Conservation (phyloP, 768 basidiomycete genomes). For the Serendipita vermifera region DNA sequence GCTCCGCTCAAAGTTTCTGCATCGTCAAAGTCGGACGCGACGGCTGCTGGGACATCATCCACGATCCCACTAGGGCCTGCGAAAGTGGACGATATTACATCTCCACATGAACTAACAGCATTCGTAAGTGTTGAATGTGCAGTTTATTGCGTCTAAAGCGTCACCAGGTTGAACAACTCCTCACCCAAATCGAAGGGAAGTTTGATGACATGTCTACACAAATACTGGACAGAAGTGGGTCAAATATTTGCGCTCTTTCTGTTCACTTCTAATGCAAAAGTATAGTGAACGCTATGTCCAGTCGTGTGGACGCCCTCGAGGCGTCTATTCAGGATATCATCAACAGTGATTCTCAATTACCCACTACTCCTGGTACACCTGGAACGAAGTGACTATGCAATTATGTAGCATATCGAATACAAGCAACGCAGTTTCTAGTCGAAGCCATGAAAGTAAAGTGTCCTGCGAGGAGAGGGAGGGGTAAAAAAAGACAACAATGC, state of each 20-base stretch:
- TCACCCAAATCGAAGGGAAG: constrained; percentile 78
- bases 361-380: neutral
- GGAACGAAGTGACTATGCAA: too few relatives aligned
- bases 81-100: constrained; percentile 58
- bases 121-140: constrained; percentile 47
- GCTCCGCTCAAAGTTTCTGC: constrained; percentile 4
- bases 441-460: too few relatives aligned
- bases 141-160: constrained; percentile 1
- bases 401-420: too few relatives aligned
- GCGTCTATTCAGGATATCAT: constrained; percentile 88
- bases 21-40: neutral
- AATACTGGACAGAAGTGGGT: constrained; percentile 72
- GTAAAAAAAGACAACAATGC: too few relatives aligned
- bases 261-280: constrained; percentile 10
- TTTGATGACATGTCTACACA: constrained; percentile 91
- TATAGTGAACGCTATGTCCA: constrained; percentile 89
- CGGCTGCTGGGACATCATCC: neutral
- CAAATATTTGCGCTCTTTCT: constrained; percentile 6
- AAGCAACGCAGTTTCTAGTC: too few relatives aligned
- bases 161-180: constrained; percentile 66
- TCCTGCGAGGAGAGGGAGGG: too few relatives aligned
- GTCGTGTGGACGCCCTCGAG: constrained; percentile 79
- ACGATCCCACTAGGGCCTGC: constrained; percentile 11
- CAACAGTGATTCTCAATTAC: constrained; percentile 33
- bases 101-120: constrained; percentile 86